Evolutionary conservation across 352 stramenopile genomes (phyloP), one percentile per base, ranked within the genome.

Genomic region (Pythium grandisporangium): DNA sequence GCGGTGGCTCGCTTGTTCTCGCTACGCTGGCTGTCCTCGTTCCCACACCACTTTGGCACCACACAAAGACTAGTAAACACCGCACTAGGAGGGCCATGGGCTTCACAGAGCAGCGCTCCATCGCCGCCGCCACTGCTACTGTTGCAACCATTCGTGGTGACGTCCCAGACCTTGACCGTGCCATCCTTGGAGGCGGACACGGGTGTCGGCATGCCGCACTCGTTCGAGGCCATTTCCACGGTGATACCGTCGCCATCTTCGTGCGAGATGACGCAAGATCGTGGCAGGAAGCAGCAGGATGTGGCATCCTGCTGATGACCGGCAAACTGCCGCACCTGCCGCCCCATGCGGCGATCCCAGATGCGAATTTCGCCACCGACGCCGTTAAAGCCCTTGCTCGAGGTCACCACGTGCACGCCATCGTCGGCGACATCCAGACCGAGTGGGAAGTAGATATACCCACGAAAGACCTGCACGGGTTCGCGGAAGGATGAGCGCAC

Each of bases 321-420:
- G 12, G 58, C 35, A 17, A 78, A 71, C 51, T 87, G 59, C 10
- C 61, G 27, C 0, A 88, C 20, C 42, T 86, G 66, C 37, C 70
- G 80, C 14, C 58, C 61, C 21, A 46, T 83, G 6, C 81, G 76
- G 38, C 78, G 64, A 43, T 93, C 81, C 81, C 81, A 93, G 3
- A 93, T 62, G 43, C 78, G 66, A 14, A 72, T 61, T 38, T 92
- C 81, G 20, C 66, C 74, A 2, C 81, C 81, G 20, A 93, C 70
- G 8, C 78, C 73, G 35, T 83, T 93, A 45, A 91, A 91, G 0
- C 81, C 81, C 51, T 92, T 93, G 46, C 81, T 93, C 2, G 77
- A 88, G 2, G 81, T 92, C 23, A 91, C 36, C 8, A 93, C 17
- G 44, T 88, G 85, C 4, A 61, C 61, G 3, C 51, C 66, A 21